Evolutionary conservation across 257 asterid species (phyloP).

Genomic region (Eucommia ulmoides): DNA sequence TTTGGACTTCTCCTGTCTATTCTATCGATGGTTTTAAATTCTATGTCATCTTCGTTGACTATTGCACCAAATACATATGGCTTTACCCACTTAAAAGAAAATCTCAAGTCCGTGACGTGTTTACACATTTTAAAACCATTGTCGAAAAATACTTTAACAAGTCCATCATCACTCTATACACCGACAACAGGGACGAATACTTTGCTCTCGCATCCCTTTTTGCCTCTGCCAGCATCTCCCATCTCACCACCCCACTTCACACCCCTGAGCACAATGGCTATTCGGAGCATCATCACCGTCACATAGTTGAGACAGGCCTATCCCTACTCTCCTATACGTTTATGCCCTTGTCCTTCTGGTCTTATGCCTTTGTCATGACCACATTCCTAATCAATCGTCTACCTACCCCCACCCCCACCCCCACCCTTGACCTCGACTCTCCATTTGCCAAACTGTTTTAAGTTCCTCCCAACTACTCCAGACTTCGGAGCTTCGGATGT

Average conservation of each 20-base stretch:
- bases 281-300: neutral
- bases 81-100: neutral
- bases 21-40: neutral
- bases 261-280: neutral
- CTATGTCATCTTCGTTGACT: neutral
- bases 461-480: neutral
- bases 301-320: neutral
- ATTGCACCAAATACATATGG: neutral
- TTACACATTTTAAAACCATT: neutral
- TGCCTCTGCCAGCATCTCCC: neutral
- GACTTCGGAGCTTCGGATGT: neutral
- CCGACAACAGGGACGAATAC: neutral
- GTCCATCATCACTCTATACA: neutral
- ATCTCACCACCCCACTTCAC: neutral
- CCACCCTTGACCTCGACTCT: neutral
- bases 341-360: neutral
- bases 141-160: neutral
- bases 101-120: neutral
- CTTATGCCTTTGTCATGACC: neutral
- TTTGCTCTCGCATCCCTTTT: neutral
- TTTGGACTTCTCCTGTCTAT: neutral
- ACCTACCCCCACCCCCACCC: neutral
- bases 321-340: neutral
- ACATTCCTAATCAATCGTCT: neutral
- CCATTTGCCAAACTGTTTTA: neutral